These are phyloP conservation scores for Fusarium duplospermum DNA, from an alignment of 2,329 filamentous ascomycete species.

Conservation along the genomic window DNA sequence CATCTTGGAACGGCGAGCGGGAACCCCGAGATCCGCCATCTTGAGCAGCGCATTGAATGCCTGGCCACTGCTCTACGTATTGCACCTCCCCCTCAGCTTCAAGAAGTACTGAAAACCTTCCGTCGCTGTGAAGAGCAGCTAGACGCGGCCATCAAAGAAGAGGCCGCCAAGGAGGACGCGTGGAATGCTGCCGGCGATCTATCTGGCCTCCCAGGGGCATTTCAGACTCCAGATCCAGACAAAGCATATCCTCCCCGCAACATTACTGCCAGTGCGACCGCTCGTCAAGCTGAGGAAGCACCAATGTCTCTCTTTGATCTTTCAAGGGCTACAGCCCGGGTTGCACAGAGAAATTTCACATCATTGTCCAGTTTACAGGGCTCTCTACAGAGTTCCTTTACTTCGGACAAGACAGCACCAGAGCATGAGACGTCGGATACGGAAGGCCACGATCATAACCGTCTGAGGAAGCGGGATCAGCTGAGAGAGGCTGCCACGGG, in stretches of 20 bases:
- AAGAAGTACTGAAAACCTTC: constrained; percentile 81
- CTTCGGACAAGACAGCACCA: constrained; percentile 18
- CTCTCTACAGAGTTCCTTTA: constrained; percentile 36
- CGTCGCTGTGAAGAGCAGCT: constrained; percentile 83
- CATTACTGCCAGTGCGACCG: constrained; percentile 49
- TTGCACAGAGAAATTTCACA: constrained; percentile 69
- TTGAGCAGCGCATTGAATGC: constrained; percentile 86
- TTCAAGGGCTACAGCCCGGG: constrained; percentile 69
- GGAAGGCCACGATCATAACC: constrained; percentile 46
- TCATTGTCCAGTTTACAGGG: constrained; percentile 64
- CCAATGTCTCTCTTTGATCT: constrained; percentile 75
- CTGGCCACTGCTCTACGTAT: constrained; percentile 80
- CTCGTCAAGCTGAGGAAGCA: constrained; percentile 62
- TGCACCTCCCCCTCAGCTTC: constrained; percentile 75
- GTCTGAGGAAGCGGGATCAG: constrained; percentile 78
- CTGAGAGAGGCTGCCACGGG: constrained; percentile 74
- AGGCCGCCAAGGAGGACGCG: constrained; percentile 74
- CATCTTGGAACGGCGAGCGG: constrained; percentile 70
- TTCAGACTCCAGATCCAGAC: constrained; percentile 50
- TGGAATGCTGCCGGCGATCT: constrained; percentile 76
- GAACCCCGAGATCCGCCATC: constrained; percentile 73
- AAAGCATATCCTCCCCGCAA: constrained; percentile 47
- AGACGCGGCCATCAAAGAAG: constrained; percentile 72
- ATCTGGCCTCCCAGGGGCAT: constrained; percentile 67
- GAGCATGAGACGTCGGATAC: constrained; percentile 41